phyloP scores from a whole-genome alignment of 1,284 basidiomycete species.

The Moesziomyces sp. region DNA sequence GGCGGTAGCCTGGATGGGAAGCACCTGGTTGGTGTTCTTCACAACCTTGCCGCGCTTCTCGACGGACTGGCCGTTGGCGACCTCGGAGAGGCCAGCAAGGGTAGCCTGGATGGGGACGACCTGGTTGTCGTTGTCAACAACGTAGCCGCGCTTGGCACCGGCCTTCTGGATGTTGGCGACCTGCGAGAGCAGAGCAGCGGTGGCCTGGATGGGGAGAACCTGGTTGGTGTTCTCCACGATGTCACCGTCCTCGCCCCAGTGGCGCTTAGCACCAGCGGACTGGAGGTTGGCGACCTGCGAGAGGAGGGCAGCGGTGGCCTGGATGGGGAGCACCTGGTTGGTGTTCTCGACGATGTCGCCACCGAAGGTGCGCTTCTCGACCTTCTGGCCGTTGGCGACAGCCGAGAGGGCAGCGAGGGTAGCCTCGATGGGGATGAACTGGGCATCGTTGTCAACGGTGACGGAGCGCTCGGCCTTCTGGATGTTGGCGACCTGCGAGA shows the following conservation, averaged over 20 bases:
- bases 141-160: constrained; percentile 18
- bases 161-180: constrained; percentile 37
- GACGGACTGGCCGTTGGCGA: constrained; percentile 8
- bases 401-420: constrained; percentile 18
- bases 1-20: constrained; percentile 23
- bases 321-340: constrained; percentile 27
- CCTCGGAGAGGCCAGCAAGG: constrained; percentile 3
- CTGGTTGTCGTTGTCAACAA: constrained; percentile 35
- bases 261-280: constrained; percentile 4
- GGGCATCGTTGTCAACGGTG: constrained; percentile 10
- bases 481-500: constrained; percentile 30
- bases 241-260: too few relatives aligned
- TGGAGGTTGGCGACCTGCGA: constrained; percentile 19
- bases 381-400: constrained; percentile 16
- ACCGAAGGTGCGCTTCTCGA: constrained; percentile 7
- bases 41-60: constrained; percentile 2
- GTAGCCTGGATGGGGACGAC: constrained; percentile 19
- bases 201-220: constrained; percentile 23
- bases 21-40: constrained; percentile 18
- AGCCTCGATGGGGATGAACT: constrained; percentile 22
- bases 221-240: constrained; percentile 13
- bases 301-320: constrained; percentile 19
- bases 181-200: constrained; percentile 26
- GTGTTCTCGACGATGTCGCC: constrained; percentile 20
- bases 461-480: constrained; percentile 14